Evolutionary conservation across 164 flowering plant genomes (phyloP).

Genomic region (grape (Vitis vinifera)): ASM3070453v1 NC_081817.1:3145001-3145500

Average conservation of each 20-base stretch:
- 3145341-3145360: constrained; percentile 67
- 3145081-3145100: too few species aligned
- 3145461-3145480: constrained; percentile 75
- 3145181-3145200: background rate
- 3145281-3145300: constrained; percentile 48
- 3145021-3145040: too few species aligned
- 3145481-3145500: constrained; percentile 24
- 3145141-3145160: too few species aligned
- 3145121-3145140: too few species aligned
- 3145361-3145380: constrained; percentile 75
- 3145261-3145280: constrained; percentile 57
- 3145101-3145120: too few species aligned
- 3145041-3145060: too few species aligned
- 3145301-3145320: constrained; percentile 60
- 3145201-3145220: constrained; percentile 42
- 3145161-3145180: too few species aligned
- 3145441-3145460: constrained; percentile 49
- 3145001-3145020: too few species aligned
- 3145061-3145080: too few species aligned
- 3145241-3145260: constrained; percentile 36
- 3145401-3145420: constrained; percentile 80
- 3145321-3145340: constrained; percentile 62
- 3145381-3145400: constrained; percentile 79
- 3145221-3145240: constrained; percentile 34
- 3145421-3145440: constrained; percentile 52